phyloP scores from a whole-genome alignment of 345 rosid species.

The Hevea brasiliensis region DNA sequence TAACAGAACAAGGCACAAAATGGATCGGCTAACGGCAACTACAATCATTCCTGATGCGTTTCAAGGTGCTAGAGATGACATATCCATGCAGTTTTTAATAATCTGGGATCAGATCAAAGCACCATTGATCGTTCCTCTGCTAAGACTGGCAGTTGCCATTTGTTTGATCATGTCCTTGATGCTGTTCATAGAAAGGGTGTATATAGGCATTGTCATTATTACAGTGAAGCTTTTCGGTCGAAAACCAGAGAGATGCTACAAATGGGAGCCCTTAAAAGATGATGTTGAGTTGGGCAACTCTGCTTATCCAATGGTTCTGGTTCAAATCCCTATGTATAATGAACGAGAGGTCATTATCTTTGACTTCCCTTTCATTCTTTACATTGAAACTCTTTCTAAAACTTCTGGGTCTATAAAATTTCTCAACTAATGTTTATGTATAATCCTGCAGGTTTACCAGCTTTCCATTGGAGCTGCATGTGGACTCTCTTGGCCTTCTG shows the following conservation, averaged over 20 bases:
- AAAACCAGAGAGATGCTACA: slow-evolving; percentile 75
- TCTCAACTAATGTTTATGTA: too few species aligned
- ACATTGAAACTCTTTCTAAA: too few species aligned
- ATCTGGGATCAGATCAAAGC: slow-evolving; percentile 71
- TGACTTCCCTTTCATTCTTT: not conserved
- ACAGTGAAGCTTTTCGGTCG: slow-evolving; percentile 71
- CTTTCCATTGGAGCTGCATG: slow-evolving; percentile 85
- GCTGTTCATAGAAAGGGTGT: slow-evolving; percentile 83
- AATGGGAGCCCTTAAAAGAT: slow-evolving; percentile 77
- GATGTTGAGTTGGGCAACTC: slow-evolving; percentile 82
- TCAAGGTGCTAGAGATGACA: slow-evolving; percentile 49
- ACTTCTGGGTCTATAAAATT: too few species aligned
- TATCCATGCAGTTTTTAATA: slow-evolving; percentile 4
- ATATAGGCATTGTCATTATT: slow-evolving; percentile 71
- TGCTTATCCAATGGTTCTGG: slow-evolving; percentile 78
- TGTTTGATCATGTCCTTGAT: slow-evolving; percentile 83
- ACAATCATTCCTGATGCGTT: slow-evolving; percentile 45
- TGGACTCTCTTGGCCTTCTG: slow-evolving; percentile 95
- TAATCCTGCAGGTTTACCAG: slow-evolving; percentile 1
- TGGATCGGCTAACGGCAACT: slow-evolving; percentile 43
- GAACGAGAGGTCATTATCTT: slow-evolving; percentile 72
- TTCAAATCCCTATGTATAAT: slow-evolving; percentile 96
- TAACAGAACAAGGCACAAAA: slow-evolving; percentile 12
- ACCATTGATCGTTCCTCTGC: slow-evolving; percentile 76
- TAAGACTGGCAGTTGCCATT: slow-evolving; percentile 51